Conservation (phyloP, 2,329 filamentous ascomycete genomes). For the Ustulina deusta region DNA sequence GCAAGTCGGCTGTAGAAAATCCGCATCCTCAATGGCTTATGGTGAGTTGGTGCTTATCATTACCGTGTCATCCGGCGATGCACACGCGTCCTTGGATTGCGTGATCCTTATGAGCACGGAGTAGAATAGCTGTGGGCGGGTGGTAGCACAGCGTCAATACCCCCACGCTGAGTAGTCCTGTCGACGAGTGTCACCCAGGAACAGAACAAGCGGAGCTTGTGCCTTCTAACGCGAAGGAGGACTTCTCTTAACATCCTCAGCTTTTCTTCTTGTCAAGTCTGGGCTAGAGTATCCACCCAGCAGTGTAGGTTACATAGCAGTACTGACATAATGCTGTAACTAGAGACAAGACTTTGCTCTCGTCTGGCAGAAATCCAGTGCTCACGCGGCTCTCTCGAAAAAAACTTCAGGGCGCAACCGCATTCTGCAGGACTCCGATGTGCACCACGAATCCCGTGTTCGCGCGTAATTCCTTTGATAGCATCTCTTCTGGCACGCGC, state of each 20-base stretch:
- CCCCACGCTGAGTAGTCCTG: neutral
- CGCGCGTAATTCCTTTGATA: slow-evolving; percentile 70
- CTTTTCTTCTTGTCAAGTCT: neutral
- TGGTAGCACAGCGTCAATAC: neutral
- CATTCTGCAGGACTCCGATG: slow-evolving; percentile 71
- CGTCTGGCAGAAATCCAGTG: neutral
- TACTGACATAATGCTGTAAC: neutral
- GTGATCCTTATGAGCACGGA: neutral
- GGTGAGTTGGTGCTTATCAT: neutral
- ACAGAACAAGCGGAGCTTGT: neutral
- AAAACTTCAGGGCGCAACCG: neutral
- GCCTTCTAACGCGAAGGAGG: neutral
- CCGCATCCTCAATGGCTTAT: neutral
- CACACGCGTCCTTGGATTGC: neutral
- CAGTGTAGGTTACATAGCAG: neutral
- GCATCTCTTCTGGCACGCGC: slow-evolving; percentile 74
- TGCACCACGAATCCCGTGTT: slow-evolving; percentile 86
- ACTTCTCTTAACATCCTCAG: neutral
- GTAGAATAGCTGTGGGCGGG: neutral
- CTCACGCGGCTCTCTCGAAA: neutral
- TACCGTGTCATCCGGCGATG: neutral
- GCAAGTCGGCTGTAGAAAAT: neutral
- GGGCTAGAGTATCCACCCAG: neutral
- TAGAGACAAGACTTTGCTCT: neutral
- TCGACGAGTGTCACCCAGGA: neutral